phyloP scores from a whole-genome alignment of 2,329 filamentous ascomycete species.

The Colletotrichum tamarilloi region DNA sequence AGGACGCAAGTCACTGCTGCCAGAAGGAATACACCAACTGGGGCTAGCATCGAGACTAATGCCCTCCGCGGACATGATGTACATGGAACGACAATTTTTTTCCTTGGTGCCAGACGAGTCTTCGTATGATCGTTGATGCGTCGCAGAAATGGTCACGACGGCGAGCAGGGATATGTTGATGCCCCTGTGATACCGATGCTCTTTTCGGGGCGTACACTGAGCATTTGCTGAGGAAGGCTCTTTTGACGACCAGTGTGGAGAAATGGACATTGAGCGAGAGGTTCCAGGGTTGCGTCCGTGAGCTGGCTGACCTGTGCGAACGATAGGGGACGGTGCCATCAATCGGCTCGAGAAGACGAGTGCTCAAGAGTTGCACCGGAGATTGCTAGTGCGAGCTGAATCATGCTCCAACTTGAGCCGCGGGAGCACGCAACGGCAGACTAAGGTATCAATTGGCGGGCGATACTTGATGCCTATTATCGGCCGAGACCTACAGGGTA shows the following conservation, averaged over 20 bases:
- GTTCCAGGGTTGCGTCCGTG: not conserved
- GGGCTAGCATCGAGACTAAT: conserved; percentile 27
- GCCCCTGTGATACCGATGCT: too few species aligned
- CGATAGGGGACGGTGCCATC: not conserved
- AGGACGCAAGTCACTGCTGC: conserved; percentile 16
- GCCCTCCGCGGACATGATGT: conserved; percentile 11
- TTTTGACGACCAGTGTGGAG: not conserved
- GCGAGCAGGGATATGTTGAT: not conserved
- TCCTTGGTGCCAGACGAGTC: not conserved
- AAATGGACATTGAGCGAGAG: not conserved
- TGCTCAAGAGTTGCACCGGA: conserved; percentile 5
- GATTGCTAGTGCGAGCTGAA: not conserved
- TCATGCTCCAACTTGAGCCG: not conserved
- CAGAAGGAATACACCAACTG: not conserved
- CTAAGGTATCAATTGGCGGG: not conserved
- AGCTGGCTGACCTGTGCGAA: not conserved
- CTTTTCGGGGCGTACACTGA: not conserved
- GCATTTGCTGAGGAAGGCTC: not conserved
- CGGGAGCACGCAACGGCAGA: not conserved
- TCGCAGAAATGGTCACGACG: not conserved
- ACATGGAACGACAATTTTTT: conserved; percentile 8
- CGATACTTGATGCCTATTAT: not conserved
- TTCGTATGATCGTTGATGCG: not conserved
- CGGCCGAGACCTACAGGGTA: not conserved
- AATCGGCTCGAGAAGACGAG: not conserved